Percentiles rank a stretch among this genome's conserved stretches.
These are phyloP conservation scores for Gossypium sturtianum DNA, from an alignment of 345 rosid genomes.

Conservation along the genomic window DNA sequence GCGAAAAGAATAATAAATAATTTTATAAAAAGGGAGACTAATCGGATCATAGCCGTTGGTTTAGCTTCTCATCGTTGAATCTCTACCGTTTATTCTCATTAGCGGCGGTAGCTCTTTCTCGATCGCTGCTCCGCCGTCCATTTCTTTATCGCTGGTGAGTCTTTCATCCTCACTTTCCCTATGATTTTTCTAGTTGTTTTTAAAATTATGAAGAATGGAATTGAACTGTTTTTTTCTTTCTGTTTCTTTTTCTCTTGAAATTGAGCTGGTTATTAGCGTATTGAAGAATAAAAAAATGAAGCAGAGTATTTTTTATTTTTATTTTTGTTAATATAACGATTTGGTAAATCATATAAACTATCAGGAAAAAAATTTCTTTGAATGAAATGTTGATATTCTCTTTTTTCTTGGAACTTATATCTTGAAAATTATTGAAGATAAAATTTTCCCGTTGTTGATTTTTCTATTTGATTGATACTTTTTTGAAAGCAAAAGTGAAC, in stretches of 20 bases:
- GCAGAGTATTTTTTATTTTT: background rate
- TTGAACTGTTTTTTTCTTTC: background rate
- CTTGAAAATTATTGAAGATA: background rate
- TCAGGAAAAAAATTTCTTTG: background rate
- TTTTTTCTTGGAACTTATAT: background rate
- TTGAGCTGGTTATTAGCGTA: background rate
- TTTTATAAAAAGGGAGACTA: no score
- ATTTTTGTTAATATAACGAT: background rate
- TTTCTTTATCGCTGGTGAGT: conserved; percentile 21
- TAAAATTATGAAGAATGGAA: background rate
- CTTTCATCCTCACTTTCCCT: background rate
- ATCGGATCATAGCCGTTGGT: conserved; percentile 6
- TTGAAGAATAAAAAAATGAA: background rate
- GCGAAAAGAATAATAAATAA: no score
- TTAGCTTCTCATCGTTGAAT: background rate
- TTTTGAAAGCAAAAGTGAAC: background rate
- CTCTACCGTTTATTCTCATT: conserved; percentile 2
- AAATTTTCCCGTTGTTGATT: background rate
- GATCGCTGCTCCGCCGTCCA: conserved; percentile 18
- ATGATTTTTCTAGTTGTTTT: background rate
- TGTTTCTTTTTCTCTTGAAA: background rate
- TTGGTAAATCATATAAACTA: background rate
- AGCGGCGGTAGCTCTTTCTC: conserved; percentile 18
- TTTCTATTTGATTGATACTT: background rate
- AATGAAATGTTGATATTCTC: background rate